These are phyloP conservation scores for Clonostachys sp. DNA, from an alignment of 2,329 filamentous ascomycete species.

Conservation along the genomic window DNA sequence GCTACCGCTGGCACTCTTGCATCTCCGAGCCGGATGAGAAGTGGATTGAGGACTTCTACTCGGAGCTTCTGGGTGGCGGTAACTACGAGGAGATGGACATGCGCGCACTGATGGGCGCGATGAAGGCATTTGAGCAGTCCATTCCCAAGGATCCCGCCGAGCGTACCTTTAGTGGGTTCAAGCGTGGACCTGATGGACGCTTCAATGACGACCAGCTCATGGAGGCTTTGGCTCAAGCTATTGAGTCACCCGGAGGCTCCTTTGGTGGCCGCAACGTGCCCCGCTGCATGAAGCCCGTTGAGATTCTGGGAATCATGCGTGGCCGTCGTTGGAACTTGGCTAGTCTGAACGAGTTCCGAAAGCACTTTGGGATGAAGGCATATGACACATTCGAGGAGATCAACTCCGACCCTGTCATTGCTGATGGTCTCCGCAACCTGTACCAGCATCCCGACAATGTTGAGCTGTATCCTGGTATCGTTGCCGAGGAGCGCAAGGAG, in stretches of 20 bases:
- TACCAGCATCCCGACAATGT: constrained; percentile 78
- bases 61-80: constrained; percentile 49
- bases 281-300: constrained; percentile 66
- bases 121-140: constrained; percentile 56
- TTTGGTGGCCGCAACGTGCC: constrained; percentile 75
- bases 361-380: constrained; percentile 72
- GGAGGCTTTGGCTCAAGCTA: constrained; percentile 59
- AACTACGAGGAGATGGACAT: constrained; percentile 52
- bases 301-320: constrained; percentile 77
- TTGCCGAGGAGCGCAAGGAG: constrained; percentile 70
- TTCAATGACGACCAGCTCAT: constrained; percentile 75
- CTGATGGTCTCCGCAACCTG: constrained; percentile 59
- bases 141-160: constrained; percentile 64
- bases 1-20: constrained; percentile 83
- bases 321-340: constrained; percentile 73
- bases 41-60: constrained; percentile 72
- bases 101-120: constrained; percentile 55
- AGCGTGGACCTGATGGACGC: constrained; percentile 61
- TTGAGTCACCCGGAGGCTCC: constrained; percentile 72
- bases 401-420: constrained; percentile 70
- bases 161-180: constrained; percentile 62
- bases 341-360: constrained; percentile 79
- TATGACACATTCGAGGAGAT: constrained; percentile 80
- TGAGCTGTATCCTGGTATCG: constrained; percentile 75
- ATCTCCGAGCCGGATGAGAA: constrained; percentile 71